Evolutionary conservation across 2,329 filamentous ascomycete genomes (phyloP), one percentile per base, ranked within the genome.

Genomic region (Phaeosphaeria sp.): DNA sequence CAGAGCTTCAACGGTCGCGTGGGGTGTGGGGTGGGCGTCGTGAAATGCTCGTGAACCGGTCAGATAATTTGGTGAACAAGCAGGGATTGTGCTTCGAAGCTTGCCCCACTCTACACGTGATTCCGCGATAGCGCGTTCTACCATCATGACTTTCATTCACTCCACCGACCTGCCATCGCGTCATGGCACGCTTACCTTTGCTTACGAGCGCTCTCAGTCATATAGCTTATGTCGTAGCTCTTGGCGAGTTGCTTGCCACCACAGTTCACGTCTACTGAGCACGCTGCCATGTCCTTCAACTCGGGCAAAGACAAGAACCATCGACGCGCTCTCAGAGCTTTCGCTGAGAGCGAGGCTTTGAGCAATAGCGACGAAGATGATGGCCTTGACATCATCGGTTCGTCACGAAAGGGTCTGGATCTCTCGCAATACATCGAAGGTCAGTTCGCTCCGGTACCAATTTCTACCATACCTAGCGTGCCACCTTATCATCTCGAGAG

Each of bases 371-470:
- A 81, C 55, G 78, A 80, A 57, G 71, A 74, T 6, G 67, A 70
- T 48, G 81, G 81, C 42, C 71, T 83, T 44, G 79, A 83, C 36
- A 76, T 78, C 36, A 74, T 79, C 15, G 59, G 68, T 49, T 63
- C 72, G 1, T 69, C 72, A 25, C 69, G 69, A 3, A 78, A 74
- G 61, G 60, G 56, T 13, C 44, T 77, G 21, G 64, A 76, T 55
- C 56, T 75, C 2, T 75, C 72, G 4, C 71, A 74, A 42, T 73
- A 74, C 49, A 74, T 77, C 45, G 66, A 76, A 17, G 69, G 72
- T 74, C 25, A 56, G 64, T 63, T 36, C 46, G 36, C 18, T 20
- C 30, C 22, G n/a, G 15, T 7, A 15, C 15, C 17, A 15, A 39
- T n/a, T 6, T 6, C 15, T 39, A 17, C n/a, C 36, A n/a, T 39